Conservation (phyloP, 2,329 filamentous ascomycete species). For the Hypoxylon sp. region DNA sequence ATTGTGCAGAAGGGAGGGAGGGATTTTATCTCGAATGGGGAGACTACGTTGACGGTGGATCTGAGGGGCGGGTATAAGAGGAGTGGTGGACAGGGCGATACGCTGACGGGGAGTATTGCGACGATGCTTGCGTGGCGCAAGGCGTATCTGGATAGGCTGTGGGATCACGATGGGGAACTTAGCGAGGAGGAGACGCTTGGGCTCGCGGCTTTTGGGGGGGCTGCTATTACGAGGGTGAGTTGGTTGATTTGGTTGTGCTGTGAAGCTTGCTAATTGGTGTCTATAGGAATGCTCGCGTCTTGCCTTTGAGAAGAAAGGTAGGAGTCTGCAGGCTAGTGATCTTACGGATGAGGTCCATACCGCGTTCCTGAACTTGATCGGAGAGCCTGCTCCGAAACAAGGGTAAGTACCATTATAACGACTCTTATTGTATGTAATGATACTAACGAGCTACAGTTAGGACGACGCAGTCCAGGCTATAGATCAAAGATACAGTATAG, state of each 20-base stretch:
- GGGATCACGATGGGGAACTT: conserved; percentile 72
- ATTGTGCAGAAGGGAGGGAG: conserved; percentile 89
- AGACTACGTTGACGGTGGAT: conserved; percentile 81
- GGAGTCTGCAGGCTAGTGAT: conserved; percentile 92
- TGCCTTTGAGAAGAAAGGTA: conserved; percentile 87
- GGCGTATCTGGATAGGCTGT: conserved; percentile 87
- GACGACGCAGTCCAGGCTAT: conserved; percentile 33
- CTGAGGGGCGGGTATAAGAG: conserved; percentile 87
- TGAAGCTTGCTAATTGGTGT: background rate
- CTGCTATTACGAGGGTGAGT: conserved; percentile 84
- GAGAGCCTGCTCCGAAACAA: conserved; percentile 65
- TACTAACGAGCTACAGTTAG: conserved; percentile 46
- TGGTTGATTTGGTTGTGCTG: background rate
- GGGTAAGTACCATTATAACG: conserved; percentile 16
- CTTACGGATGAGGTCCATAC: conserved; percentile 90
- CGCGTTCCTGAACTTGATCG: conserved; percentile 85
- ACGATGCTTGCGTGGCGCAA: conserved; percentile 91
- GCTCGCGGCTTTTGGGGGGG: conserved; percentile 88
- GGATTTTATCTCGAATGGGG: conserved; percentile 88
- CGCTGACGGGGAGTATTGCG: conserved; percentile 88
- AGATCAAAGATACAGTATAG: conserved; percentile 5
- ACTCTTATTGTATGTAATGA: conserved; percentile 4
- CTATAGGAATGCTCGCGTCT: conserved; percentile 85
- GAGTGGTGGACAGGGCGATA: conserved; percentile 95
- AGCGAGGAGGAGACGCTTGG: conserved; percentile 75